phyloP scores from a whole-genome alignment of 2,329 filamentous ascomycete species.

The Diaporthe citrichinensis region DNA sequence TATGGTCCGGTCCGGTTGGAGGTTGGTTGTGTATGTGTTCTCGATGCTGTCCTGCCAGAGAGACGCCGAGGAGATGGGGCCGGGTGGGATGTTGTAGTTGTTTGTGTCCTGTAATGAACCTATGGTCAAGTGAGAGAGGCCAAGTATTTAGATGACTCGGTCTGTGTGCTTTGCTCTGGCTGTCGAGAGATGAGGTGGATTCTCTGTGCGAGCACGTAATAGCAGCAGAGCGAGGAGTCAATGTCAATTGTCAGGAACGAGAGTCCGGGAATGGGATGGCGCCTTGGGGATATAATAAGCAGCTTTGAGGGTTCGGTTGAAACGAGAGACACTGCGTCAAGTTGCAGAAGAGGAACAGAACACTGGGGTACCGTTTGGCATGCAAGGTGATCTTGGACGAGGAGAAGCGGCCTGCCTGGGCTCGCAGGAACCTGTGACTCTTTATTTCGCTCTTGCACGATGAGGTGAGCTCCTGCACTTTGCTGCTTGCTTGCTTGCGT shows the following conservation, averaged over 20 bases:
- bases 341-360: constrained; percentile 29
- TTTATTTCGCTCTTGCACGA: constrained; percentile 31
- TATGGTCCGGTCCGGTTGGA: neutral
- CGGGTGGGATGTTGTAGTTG: neutral
- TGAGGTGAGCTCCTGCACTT: constrained; percentile 19
- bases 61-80: constrained; percentile 9
- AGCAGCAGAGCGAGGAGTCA: constrained; percentile 19
- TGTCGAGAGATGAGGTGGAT: constrained; percentile 19
- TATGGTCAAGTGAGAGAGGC: constrained; percentile 15
- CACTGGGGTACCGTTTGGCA: neutral
- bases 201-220: constrained; percentile 31
- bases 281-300: constrained; percentile 27
- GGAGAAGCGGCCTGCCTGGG: neutral
- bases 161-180: constrained; percentile 4
- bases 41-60: neutral
- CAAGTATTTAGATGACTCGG: neutral
- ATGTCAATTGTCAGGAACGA: constrained; percentile 23
- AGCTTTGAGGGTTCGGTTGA: constrained; percentile 21
- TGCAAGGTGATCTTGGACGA: constrained; percentile 13
- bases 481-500: neutral
- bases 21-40: neutral
- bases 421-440: constrained; percentile 31
- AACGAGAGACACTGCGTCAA: constrained; percentile 35
- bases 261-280: constrained; percentile 32
- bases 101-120: neutral